Conservation (phyloP, 2,329 filamentous ascomycete genomes). For the Neophaeococcomyces aloes region DNA sequence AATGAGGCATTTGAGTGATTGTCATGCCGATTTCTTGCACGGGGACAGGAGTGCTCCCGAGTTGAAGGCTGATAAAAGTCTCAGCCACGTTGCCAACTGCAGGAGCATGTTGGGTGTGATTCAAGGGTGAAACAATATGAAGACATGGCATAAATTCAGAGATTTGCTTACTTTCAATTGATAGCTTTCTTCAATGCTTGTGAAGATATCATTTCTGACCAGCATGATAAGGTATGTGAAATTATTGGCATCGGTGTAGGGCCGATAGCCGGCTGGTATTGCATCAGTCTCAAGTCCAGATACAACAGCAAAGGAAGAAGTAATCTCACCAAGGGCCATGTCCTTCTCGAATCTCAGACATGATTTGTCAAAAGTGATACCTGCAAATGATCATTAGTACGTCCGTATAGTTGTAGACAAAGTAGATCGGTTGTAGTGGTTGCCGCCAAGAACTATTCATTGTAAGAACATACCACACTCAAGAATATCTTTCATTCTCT, state of each 20-base stretch:
- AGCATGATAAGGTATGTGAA: slow-evolving; percentile 57
- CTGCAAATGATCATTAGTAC: slow-evolving; percentile 3
- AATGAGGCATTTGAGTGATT: no score
- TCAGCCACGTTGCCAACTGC: background rate
- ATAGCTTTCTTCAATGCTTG: slow-evolving; percentile 48
- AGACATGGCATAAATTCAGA: slow-evolving; percentile 6
- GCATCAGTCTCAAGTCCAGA: slow-evolving; percentile 1
- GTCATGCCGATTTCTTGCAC: no score
- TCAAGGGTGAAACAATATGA: background rate
- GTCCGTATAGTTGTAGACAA: no score
- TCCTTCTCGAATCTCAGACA: slow-evolving; percentile 17
- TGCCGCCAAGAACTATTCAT: background rate
- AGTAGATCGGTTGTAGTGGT: no score
- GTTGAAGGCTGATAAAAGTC: background rate
- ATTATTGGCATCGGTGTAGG: slow-evolving; percentile 52
- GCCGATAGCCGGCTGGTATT: slow-evolving; percentile 46
- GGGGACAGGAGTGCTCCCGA: no score
- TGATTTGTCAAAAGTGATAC: slow-evolving; percentile 17
- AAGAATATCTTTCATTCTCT: background rate
- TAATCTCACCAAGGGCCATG: slow-evolving; percentile 17
- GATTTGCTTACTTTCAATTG: slow-evolving; percentile 44
- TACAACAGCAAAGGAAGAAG: background rate
- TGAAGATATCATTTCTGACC: slow-evolving; percentile 40
- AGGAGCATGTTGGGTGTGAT: background rate
- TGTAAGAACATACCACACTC: background rate